Evolutionary conservation across 768 basidiomycete species (phyloP).

Genomic region (Pisolithus albus): DNA sequence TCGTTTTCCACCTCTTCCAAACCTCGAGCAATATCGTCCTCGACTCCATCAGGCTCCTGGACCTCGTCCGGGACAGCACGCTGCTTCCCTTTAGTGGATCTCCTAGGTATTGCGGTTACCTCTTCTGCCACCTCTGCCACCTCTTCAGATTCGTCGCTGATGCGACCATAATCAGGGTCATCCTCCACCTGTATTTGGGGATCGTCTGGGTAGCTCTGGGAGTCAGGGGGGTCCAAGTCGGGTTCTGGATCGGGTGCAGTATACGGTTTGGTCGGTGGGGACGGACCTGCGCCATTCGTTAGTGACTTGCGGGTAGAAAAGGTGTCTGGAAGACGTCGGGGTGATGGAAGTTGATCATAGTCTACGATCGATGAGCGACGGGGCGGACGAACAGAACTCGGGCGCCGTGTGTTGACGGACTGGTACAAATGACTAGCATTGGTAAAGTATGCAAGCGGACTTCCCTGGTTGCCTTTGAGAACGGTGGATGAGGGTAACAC

Average conservation of each 20-base stretch:
- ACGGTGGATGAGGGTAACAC: slow-evolving; percentile 3
- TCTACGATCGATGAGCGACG: slow-evolving; percentile 48
- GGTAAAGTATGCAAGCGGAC: slow-evolving; percentile 32
- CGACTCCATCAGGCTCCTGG: slow-evolving; percentile 20
- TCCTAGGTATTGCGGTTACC: slow-evolving; percentile 17
- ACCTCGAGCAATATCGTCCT: slow-evolving; percentile 38
- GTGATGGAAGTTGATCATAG: slow-evolving; percentile 60
- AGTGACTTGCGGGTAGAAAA: slow-evolving; percentile 25
- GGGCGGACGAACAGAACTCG: slow-evolving; percentile 39
- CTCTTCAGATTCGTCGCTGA: slow-evolving; percentile 34
- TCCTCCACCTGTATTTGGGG: slow-evolving; percentile 11
- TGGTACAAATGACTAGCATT: slow-evolving; percentile 32
- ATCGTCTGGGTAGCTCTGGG: slow-evolving; percentile 19
- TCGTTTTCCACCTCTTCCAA: slow-evolving; percentile 45
- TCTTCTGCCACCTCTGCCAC: slow-evolving; percentile 29
- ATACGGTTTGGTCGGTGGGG: slow-evolving; percentile 23
- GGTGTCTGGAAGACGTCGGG: slow-evolving; percentile 29
- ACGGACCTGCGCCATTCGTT: slow-evolving; percentile 30
- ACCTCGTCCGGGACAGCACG: slow-evolving; percentile 23
- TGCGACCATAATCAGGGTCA: slow-evolving; percentile 13
- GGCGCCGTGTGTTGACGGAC: slow-evolving; percentile 30
- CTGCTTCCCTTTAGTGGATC: slow-evolving; percentile 36
- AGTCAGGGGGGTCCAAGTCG: slow-evolving; percentile 18
- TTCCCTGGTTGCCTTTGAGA: slow-evolving; percentile 22
- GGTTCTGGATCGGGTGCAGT: slow-evolving; percentile 16